Evolutionary conservation across 2,329 filamentous ascomycete genomes (phyloP).

Genomic region (Ambrosiella cleistominuta): DNA sequence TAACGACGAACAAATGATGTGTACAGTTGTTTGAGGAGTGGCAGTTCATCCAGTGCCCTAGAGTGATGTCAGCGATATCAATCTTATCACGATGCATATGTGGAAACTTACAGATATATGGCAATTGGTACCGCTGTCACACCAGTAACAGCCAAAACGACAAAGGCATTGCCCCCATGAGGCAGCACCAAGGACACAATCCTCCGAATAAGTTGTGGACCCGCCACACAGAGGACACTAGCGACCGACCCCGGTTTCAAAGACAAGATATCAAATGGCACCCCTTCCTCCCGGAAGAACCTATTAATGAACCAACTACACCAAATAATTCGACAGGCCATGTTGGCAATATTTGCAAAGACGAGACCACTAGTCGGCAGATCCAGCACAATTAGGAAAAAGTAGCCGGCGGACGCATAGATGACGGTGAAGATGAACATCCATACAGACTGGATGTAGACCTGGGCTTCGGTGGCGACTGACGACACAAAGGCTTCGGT

Average conservation of each 20-base stretch:
- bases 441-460: slow-evolving; percentile 62
- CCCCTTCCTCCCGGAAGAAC: slow-evolving; percentile 38
- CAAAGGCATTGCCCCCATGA: not conserved
- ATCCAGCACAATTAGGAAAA: slow-evolving; percentile 51
- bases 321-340: slow-evolving; percentile 71
- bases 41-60: slow-evolving; percentile 5
- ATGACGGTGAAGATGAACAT: slow-evolving; percentile 67
- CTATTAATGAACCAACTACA: slow-evolving; percentile 51
- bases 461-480: slow-evolving; percentile 56
- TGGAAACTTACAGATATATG: slow-evolving; percentile 39
- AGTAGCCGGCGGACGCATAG: slow-evolving; percentile 58
- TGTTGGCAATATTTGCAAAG: slow-evolving; percentile 75
- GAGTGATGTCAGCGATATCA: not conserved
- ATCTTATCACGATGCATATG: not conserved
- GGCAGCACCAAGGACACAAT: slow-evolving; percentile 6
- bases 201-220: slow-evolving; percentile 25
- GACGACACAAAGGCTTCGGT: slow-evolving; percentile 85
- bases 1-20: not conserved
- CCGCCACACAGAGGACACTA: slow-evolving; percentile 26
- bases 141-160: not conserved
- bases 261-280: slow-evolving; percentile 23
- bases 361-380: slow-evolving; percentile 70
- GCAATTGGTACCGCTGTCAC: slow-evolving; percentile 27
- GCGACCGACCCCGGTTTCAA: slow-evolving; percentile 28
- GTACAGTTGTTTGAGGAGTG: slow-evolving; percentile 3